Evolutionary conservation across 768 basidiomycete genomes (phyloP).

Genomic region (Mycena kentingensis): DNA sequence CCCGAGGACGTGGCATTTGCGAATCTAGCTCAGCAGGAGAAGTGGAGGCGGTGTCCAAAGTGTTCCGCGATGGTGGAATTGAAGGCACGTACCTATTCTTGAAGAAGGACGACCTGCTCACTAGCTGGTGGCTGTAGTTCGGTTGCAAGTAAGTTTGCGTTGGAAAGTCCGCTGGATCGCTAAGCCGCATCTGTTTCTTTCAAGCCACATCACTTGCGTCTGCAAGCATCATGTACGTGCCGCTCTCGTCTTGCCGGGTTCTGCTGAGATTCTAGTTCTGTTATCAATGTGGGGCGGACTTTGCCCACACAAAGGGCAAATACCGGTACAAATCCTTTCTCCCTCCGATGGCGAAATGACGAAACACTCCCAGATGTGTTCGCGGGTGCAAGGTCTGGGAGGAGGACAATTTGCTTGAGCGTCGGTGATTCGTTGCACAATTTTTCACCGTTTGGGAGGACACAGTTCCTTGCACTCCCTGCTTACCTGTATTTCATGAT

Average conservation of each 20-base stretch:
- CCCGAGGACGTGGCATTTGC: constrained; percentile 25
- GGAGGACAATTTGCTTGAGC: constrained; percentile 23
- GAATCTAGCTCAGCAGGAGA: constrained; percentile 24
- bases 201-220: constrained; percentile 23
- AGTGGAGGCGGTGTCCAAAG: constrained; percentile 27
- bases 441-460: too few relatives aligned
- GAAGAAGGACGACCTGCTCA: neutral
- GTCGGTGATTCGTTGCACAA: constrained; percentile 10
- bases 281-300: constrained; percentile 25
- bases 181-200: neutral
- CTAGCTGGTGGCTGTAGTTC: constrained; percentile 1
- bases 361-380: too few relatives aligned
- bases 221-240: constrained; percentile 28
- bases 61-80: constrained; percentile 27
- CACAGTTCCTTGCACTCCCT: too few relatives aligned
- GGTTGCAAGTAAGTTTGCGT: constrained; percentile 23
- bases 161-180: too few relatives aligned
- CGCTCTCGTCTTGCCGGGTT: constrained; percentile 1
- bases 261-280: constrained; percentile 19
- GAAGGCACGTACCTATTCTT: constrained; percentile 29
- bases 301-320: constrained; percentile 21
- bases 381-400: constrained; percentile 27
- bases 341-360: too few relatives aligned
- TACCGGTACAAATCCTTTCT: too few relatives aligned
- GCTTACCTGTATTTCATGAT: too few relatives aligned